Percentiles rank a stretch among this genome's conserved stretches.
Evolutionary conservation across 2,329 filamentous ascomycete genomes (phyloP).

Genomic region (Daldinia eschscholtzii): DNA sequence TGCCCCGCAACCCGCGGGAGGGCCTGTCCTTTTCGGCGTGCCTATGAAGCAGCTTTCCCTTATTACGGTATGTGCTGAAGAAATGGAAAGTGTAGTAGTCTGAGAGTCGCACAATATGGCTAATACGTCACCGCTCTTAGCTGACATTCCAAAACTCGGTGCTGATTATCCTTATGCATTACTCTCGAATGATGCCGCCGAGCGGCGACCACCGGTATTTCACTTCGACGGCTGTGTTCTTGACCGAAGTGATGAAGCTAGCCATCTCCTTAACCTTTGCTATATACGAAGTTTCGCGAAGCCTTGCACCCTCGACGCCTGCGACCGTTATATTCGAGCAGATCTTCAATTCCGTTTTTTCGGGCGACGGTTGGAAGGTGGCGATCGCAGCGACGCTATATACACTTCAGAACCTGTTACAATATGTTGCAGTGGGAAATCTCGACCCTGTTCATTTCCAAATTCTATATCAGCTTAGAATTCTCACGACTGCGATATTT

Average conservation of each 20-base stretch:
- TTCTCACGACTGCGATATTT: constrained; percentile 89
- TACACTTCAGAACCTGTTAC: constrained; percentile 91
- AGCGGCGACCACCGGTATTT: constrained; percentile 88
- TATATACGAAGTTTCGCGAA: constrained; percentile 86
- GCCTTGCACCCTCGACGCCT: constrained; percentile 81
- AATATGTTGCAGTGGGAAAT: constrained; percentile 92
- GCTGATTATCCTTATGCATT: constrained; percentile 88
- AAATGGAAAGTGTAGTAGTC: background rate
- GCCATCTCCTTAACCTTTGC: constrained; percentile 87
- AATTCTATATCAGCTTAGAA: constrained; percentile 93
- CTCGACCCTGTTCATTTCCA: constrained; percentile 94
- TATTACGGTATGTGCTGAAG: constrained; percentile 65
- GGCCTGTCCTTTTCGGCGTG: constrained; percentile 67
- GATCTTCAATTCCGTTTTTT: constrained; percentile 84
- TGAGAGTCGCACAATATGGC: constrained; percentile 32
- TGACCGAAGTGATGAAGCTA: constrained; percentile 93
- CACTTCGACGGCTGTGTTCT: constrained; percentile 91
- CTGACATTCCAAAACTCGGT: constrained; percentile 85
- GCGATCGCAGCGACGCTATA: constrained; percentile 90
- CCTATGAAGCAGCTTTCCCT: constrained; percentile 78
- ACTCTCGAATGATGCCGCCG: constrained; percentile 93
- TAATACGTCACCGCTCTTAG: constrained; percentile 58
- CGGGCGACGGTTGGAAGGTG: constrained; percentile 93
- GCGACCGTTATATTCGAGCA: constrained; percentile 84
- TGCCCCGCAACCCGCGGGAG: constrained; percentile 54